Evolutionary conservation across 2,329 filamentous ascomycete genomes (phyloP).

Genomic region (Colletotrichum zoysiae): DNA sequence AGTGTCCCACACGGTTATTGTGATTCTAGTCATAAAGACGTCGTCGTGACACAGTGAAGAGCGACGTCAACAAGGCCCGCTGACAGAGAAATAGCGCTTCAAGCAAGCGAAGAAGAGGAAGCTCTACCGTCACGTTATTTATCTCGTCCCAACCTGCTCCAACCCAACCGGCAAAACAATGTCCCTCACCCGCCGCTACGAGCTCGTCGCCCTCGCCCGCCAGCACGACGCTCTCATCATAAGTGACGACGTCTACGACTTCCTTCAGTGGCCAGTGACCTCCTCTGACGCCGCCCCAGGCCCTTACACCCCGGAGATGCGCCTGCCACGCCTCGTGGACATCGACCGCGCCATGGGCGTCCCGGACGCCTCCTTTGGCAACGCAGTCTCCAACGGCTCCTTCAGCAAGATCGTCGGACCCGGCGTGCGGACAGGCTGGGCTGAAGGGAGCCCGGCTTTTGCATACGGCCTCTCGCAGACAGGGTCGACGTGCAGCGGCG

Average conservation of each 20-base stretch:
- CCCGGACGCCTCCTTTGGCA: conserved; percentile 74
- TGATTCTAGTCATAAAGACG: not conserved
- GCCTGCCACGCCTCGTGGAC: conserved; percentile 83
- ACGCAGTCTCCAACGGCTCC: conserved; percentile 86
- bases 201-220: conserved; percentile 81
- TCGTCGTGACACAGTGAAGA: not conserved
- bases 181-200: conserved; percentile 74
- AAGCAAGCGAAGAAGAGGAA: conserved; percentile 63
- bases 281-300: conserved; percentile 39
- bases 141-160: conserved; percentile 87
- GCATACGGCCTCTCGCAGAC: conserved; percentile 65
- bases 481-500: conserved; percentile 67
- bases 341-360: conserved; percentile 76
- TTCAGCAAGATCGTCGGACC: conserved; percentile 91
- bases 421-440: conserved; percentile 89
- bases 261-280: conserved; percentile 79
- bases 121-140: conserved; percentile 88
- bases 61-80: not conserved
- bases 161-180: conserved; percentile 91
- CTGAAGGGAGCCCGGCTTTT: conserved; percentile 74
- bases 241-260: conserved; percentile 94
- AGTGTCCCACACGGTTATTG: not conserved
- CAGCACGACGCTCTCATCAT: conserved; percentile 85
- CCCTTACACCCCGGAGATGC: conserved; percentile 51
- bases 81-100: conserved; percentile 25